phyloP scores from a whole-genome alignment of 202 grass and related monocot species.

The Saccharum hybrid region DNA sequence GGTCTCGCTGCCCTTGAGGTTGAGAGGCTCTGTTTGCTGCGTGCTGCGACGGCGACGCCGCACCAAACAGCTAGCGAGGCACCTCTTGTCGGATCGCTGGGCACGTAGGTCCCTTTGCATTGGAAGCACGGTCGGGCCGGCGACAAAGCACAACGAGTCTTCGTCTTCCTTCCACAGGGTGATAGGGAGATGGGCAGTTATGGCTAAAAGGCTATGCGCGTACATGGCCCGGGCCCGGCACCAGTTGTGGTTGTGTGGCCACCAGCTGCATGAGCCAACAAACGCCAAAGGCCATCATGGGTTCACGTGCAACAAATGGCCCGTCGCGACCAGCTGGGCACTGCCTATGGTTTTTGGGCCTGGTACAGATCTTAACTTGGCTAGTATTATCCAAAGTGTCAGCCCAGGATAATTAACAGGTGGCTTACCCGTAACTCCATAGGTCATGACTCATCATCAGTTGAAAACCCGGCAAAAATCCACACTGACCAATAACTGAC shows the following conservation, averaged over 20 bases:
- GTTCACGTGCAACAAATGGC: slow-evolving; percentile 19
- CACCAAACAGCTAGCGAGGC: not conserved
- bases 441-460: too few species aligned
- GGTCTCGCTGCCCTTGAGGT: too few species aligned
- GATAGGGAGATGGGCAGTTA: not conserved
- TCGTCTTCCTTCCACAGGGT: not conserved
- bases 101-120: not conserved
- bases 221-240: not conserved
- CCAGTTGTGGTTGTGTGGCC: not conserved
- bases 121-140: slow-evolving; percentile 9
- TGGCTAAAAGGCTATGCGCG: not conserved
- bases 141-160: slow-evolving; percentile 2
- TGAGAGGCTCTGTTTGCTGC: not conserved
- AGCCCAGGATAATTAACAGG: not conserved
- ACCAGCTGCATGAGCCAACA: slow-evolving; percentile 9
- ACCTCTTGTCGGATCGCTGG: not conserved
- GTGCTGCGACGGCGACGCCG: slow-evolving; percentile 26
- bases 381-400: not conserved
- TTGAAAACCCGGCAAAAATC: not conserved
- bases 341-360: not conserved
- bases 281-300: not conserved
- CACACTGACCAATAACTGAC: too few species aligned
- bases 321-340: not conserved
- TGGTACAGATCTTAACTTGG: not conserved
- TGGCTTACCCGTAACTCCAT: not conserved